These are phyloP conservation scores for Pythium chondricola DNA, from an alignment of 352 stramenopile species.

Conservation along the genomic window DNA sequence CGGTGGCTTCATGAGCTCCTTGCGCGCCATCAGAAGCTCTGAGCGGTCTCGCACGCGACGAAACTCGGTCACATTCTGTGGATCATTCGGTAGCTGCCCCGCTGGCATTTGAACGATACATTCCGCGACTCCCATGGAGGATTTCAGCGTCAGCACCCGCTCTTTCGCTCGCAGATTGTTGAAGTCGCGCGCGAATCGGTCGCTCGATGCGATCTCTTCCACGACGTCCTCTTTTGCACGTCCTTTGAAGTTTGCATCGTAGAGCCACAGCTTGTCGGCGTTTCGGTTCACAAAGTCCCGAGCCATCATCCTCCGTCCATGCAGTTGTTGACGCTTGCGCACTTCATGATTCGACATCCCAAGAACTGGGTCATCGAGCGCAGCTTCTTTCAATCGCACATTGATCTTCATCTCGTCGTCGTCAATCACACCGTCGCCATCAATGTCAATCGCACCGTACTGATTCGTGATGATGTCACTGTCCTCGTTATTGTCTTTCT, in stretches of 20 bases:
- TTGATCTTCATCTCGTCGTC: constrained; percentile 59
- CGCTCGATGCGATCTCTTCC: constrained; percentile 37
- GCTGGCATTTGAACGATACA: constrained; percentile 43
- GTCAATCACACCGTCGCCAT: constrained; percentile 56
- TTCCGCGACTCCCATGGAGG: constrained; percentile 39
- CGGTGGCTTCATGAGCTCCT: constrained; percentile 46
- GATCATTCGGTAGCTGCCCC: constrained; percentile 24
- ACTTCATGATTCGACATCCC: constrained; percentile 5
- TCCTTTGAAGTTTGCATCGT: constrained; percentile 34
- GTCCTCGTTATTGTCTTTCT: constrained; percentile 15
- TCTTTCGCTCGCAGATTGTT: constrained; percentile 55
- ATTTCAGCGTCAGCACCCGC: constrained; percentile 54
- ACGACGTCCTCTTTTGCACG: constrained; percentile 33
- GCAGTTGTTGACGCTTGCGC: constrained; percentile 35
- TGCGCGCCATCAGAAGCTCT: constrained; percentile 38
- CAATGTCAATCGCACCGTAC: constrained; percentile 51
- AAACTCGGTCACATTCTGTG: constrained; percentile 34
- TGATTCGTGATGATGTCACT: constrained; percentile 29
- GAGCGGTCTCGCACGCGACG: constrained; percentile 40
- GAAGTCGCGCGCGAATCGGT: constrained; percentile 38
- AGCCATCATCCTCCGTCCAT: constrained; percentile 50
- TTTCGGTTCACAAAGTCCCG: constrained; percentile 55
- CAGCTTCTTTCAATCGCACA: constrained; percentile 34
- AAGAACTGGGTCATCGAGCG: constrained; percentile 10
- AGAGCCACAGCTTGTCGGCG: constrained; percentile 48